Base-by-base conservation (phyloP, 73 alveolate species). In the Effrenium voratum region DNA sequence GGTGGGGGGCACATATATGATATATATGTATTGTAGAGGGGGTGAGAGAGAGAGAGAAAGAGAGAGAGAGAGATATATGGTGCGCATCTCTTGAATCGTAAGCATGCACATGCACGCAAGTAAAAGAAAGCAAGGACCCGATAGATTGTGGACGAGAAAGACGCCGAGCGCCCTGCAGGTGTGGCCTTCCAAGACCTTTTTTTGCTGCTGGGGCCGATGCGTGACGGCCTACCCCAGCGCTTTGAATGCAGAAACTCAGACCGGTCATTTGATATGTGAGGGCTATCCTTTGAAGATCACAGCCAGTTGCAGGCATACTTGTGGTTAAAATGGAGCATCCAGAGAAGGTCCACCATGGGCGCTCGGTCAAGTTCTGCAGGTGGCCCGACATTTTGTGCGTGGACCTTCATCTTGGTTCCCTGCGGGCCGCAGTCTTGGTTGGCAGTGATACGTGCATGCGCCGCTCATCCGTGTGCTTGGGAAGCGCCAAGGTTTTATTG, bases 351-450 rank as follows among this genome's bases (percentile, higher is more conserved):
- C 24, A n/a, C n/a, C n/a, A n/a, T n/a, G n/a, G n/a, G n/a, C n/a
- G n/a, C n/a, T n/a, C n/a, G n/a, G n/a, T n/a, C n/a, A n/a, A n/a
- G n/a, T n/a, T n/a, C n/a, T n/a, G n/a, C 32, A 87, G 95, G 95
- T 46, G 95, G 95, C 34, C 95, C 95, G 15, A 84, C 95, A 3
- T 63, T n/a, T 36, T 91, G 98, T 45, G 98, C 98, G 1, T 91
- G 98, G 98, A 46, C 98, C 28, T 91, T 91, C 76, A 91, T 91
- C 36, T 50, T 91, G 59, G 63, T 57, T 28, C 98, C 98, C 43
- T 91, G 95, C 32, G 95, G 95, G 95, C 46, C 95, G 5, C 43
- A 19, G 40, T 26, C 45, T 41, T 32, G 45, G n/a, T 3, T 38
- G 41, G 30, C 19, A 24, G 16, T 32, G 40, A 36, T 26, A 24